A percentile compares a stretch with the other conserved stretches of the same genome.
Evolutionary conservation across 2,329 filamentous ascomycete species (phyloP).

Genomic region (Annulohypoxylon truncatum): DNA sequence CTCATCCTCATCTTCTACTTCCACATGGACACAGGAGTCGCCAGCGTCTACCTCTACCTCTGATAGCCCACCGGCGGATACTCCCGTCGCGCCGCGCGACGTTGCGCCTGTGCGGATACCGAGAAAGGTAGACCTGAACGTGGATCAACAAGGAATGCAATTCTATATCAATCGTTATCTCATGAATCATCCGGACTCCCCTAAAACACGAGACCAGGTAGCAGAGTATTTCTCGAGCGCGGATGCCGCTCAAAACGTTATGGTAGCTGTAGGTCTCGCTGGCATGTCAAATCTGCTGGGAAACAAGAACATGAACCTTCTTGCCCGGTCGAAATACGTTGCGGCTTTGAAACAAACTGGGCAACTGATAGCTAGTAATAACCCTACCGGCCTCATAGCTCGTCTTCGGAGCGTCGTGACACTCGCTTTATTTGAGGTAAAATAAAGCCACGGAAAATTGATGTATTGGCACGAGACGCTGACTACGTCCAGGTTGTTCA

Average conservation of each 20-base stretch:
- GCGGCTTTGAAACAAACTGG: constrained; percentile 62
- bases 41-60: constrained; percentile 7
- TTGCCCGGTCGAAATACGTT: constrained; percentile 65
- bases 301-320: constrained; percentile 58
- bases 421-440: constrained; percentile 71
- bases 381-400: constrained; percentile 53
- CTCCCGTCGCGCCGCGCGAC: constrained; percentile 21
- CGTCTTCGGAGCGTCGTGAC: constrained; percentile 66
- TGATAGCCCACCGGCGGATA: constrained; percentile 23
- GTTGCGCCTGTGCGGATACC: constrained; percentile 43
- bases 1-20: constrained; percentile 40
- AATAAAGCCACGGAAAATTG: constrained; percentile 20
- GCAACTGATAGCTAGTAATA: constrained; percentile 53
- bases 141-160: constrained; percentile 60
- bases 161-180: constrained; percentile 66
- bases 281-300: constrained; percentile 66
- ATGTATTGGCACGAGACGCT: constrained; percentile 21
- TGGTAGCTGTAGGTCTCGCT: constrained; percentile 68
- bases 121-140: constrained; percentile 55
- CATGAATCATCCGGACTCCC: constrained; percentile 63
- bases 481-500: constrained; percentile 48
- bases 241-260: constrained; percentile 59
- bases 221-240: constrained; percentile 52
- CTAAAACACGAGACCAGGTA: constrained; percentile 54
- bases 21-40: constrained; percentile 27